Evolutionary conservation across 2,329 filamentous ascomycete species (phyloP).

Genomic region (Seiridium unicorne): DNA sequence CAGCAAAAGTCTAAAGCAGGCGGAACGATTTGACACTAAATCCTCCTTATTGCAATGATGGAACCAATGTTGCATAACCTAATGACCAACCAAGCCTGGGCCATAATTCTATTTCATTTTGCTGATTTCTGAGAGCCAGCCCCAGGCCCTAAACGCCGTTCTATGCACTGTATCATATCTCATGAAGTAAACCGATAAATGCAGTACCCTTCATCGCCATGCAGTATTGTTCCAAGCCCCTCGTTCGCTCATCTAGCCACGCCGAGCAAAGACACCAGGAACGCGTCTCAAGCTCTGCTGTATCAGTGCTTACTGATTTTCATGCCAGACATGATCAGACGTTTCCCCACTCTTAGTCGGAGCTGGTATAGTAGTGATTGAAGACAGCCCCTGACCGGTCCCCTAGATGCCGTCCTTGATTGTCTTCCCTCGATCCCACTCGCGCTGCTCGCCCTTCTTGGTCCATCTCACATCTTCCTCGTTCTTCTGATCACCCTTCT

Average conservation of each 20-base stretch:
- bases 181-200: neutral
- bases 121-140: neutral
- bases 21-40: no score
- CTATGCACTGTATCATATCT: neutral
- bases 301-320: constrained; percentile 5
- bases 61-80: no score
- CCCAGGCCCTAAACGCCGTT: neutral
- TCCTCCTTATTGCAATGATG: no score
- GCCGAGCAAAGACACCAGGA: neutral
- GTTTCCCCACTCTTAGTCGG: neutral
- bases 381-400: neutral
- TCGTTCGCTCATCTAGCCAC: neutral
- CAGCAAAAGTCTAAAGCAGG: no score
- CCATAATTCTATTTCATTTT: neutral
- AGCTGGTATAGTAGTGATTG: neutral
- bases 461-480: constrained; percentile 72
- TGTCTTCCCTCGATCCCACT: constrained; percentile 58
- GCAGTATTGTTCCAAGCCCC: neutral
- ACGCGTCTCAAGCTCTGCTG: neutral
- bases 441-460: constrained; percentile 62
- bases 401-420: constrained; percentile 6
- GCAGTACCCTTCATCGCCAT: neutral
- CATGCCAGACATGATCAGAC: neutral
- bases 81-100: no score
- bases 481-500: constrained; percentile 58